Evolutionary conservation across 768 basidiomycete species (phyloP).

Genomic region (Russula ochroleuca): DNA sequence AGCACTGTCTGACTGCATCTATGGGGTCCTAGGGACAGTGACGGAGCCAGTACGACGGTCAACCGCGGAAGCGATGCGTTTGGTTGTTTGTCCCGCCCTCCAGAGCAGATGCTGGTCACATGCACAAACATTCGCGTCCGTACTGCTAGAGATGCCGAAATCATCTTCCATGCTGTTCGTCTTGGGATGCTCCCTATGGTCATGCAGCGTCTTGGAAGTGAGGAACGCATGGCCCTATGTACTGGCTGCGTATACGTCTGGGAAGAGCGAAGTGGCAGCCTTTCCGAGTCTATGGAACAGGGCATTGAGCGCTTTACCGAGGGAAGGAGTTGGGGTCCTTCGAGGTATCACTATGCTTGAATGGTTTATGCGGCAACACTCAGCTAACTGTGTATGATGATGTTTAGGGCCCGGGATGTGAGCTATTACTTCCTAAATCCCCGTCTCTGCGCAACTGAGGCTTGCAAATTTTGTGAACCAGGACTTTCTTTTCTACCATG

Average conservation of each 20-base stretch:
- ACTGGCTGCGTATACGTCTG: slow-evolving; percentile 40
- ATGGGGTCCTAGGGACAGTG: no score
- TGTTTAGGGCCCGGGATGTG: slow-evolving; percentile 23
- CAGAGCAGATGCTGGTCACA: slow-evolving; percentile 27
- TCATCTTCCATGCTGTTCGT: slow-evolving; percentile 40
- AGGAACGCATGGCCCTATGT: slow-evolving; percentile 36
- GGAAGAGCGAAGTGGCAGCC: slow-evolving; percentile 37
- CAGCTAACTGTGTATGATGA: neutral
- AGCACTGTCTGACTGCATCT: no score
- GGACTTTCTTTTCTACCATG: slow-evolving; percentile 41
- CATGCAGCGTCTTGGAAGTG: slow-evolving; percentile 38
- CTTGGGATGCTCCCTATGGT: slow-evolving; percentile 37
- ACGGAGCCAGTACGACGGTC: no score
- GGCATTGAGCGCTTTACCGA: slow-evolving; percentile 40
- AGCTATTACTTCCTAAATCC: slow-evolving; percentile 5
- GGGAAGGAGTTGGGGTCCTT: slow-evolving; percentile 39
- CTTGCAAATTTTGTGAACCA: slow-evolving; percentile 20
- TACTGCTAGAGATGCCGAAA: slow-evolving; percentile 37
- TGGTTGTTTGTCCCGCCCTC: no score
- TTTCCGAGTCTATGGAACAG: slow-evolving; percentile 35
- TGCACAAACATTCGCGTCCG: slow-evolving; percentile 37
- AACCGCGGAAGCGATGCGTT: no score
- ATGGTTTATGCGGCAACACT: neutral
- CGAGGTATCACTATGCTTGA: slow-evolving; percentile 32
- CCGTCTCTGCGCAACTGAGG: slow-evolving; percentile 1